phyloP scores from a whole-genome alignment of 2,329 filamentous ascomycete genomes.

The Trichoderma harzianum region DNA sequence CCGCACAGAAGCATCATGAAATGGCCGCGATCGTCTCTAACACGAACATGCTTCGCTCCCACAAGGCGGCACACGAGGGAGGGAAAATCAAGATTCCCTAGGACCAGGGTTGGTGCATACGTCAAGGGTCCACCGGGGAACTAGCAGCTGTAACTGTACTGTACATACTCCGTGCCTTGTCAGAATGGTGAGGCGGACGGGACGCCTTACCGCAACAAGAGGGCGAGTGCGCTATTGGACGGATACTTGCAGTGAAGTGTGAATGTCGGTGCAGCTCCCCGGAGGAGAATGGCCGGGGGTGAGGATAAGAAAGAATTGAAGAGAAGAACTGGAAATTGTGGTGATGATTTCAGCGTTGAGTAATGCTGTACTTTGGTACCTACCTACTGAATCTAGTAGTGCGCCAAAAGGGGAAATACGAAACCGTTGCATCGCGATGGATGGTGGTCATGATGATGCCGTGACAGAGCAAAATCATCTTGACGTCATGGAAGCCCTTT shows the following conservation, averaged over 20 bases:
- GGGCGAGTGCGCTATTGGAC: background rate
- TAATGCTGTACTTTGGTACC: background rate
- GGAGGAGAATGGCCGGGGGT: conserved; percentile 1
- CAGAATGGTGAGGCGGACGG: background rate
- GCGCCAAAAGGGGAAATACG: background rate
- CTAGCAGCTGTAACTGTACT: background rate
- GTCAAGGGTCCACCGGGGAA: conserved; percentile 2
- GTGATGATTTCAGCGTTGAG: background rate
- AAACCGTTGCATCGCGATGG: background rate
- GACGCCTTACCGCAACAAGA: conserved; percentile 11
- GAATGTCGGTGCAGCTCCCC: background rate
- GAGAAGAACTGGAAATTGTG: background rate
- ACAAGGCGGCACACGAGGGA: background rate
- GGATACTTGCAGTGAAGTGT: background rate
- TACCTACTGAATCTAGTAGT: background rate
- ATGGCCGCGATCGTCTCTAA: background rate
- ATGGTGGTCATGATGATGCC: background rate
- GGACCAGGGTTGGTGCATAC: conserved; percentile 14
- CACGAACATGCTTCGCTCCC: conserved; percentile 5
- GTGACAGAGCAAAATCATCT: conserved; percentile 8
- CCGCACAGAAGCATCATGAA: background rate
- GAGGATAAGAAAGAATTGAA: background rate
- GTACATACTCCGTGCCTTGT: background rate
- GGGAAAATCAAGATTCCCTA: conserved; percentile 11
- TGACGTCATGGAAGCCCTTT: conserved; percentile 9